Evolutionary conservation across 345 rosid species (phyloP).

Genomic region (Sonneratia caseolaris): DNA sequence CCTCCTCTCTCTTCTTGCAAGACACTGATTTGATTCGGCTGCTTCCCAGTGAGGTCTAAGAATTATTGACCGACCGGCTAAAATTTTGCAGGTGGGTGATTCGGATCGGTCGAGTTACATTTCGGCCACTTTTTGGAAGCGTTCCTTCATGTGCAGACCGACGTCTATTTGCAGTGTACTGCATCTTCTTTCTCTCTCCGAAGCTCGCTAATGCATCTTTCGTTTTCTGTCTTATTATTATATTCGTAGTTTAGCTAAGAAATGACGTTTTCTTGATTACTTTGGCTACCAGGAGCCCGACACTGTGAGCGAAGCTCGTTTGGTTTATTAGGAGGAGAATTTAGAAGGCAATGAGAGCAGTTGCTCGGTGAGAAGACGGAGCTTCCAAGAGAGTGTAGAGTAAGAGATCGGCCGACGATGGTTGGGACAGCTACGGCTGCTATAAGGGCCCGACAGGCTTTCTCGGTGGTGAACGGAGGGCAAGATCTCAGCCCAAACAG

Average conservation of each 20-base stretch:
- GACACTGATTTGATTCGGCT: too few species aligned
- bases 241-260: neutral
- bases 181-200: neutral
- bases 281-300: neutral
- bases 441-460: conserved; percentile 23
- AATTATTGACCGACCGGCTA: neutral
- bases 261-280: conserved; percentile 5
- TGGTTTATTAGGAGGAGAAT: neutral
- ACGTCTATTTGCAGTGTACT: too few species aligned
- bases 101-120: neutral
- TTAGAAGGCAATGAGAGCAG: neutral
- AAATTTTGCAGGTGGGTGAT: neutral
- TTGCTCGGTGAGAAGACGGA: neutral
- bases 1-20: too few species aligned
- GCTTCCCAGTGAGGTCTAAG: too few species aligned
- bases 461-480: conserved; percentile 22
- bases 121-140: neutral
- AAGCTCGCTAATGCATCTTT: neutral
- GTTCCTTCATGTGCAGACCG: neutral
- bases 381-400: neutral
- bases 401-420: conserved; percentile 17
- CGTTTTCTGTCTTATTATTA: neutral
- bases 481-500: conserved; percentile 23
- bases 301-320: neutral
- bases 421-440: conserved; percentile 23